These are phyloP conservation scores for Gossypium trilobum DNA, from an alignment of 441 rosid genomes.

Conservation along the genomic window DNA sequence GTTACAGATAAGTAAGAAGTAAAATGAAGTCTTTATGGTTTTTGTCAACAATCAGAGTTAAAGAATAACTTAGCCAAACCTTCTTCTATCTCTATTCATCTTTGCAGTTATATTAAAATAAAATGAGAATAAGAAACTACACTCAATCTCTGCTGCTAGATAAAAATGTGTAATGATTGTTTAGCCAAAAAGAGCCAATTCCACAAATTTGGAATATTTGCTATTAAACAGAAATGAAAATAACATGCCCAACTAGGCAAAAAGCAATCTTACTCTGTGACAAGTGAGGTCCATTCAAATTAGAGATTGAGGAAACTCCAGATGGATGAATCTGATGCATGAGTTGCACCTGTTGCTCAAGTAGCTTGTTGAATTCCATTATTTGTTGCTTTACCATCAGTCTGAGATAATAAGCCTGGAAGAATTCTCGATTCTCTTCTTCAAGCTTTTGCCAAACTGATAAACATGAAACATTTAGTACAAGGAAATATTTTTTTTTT, in stretches of 20 bases:
- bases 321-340: conserved; percentile 67
- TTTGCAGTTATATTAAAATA: conserved; percentile 2
- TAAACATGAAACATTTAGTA: conserved; percentile 18
- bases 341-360: conserved; percentile 74
- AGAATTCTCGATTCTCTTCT: conserved; percentile 89
- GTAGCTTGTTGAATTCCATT: conserved; percentile 81
- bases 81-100: neutral
- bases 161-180: neutral
- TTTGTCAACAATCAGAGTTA: neutral
- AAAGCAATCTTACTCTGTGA: conserved; percentile 52
- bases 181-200: neutral
- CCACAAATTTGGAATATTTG: neutral
- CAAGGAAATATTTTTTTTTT: neutral
- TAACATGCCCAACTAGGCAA: neutral
- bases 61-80: neutral
- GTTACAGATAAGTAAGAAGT: neutral
- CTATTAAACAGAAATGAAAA: neutral
- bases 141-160: neutral
- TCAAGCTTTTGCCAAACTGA: conserved; percentile 99
- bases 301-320: conserved; percentile 43
- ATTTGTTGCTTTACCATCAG: conserved; percentile 88
- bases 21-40: neutral
- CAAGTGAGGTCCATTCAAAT: conserved; percentile 68
- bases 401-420: conserved; percentile 80
- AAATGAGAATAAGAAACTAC: neutral